Base-by-base conservation (phyloP, 805 yeast genomes). In the Candida quercuum region DNA sequence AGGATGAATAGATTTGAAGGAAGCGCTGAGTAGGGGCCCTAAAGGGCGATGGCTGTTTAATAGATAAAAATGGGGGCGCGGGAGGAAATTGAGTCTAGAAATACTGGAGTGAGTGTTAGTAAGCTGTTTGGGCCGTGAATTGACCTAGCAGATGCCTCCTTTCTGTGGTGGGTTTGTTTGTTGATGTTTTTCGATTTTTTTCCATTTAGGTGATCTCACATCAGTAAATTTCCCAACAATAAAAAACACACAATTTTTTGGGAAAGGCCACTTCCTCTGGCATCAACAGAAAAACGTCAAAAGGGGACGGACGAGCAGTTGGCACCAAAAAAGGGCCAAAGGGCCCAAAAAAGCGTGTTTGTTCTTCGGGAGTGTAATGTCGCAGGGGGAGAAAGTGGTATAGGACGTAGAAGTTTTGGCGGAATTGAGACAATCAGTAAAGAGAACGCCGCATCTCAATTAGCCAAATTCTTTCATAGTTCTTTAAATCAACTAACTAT, bases 171-270 rank as follows among this genome's bases (percentile, higher is more conserved):
- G 29, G 6, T 25, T 26, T 26, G 16, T 26, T 12, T 14, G 5
- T 5, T 27, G 29, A 14, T 10, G 29, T 28, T 16, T 16, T 28
- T 7, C 22, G 16, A 29, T 15, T 13, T 29, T 16, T 19, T 28
- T 7, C 22, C 12, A 29, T 15, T 13, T 29, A 7, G 13, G 11
- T 29, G 32, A 29, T 6, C 32, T 19, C 32, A n/a, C n/a, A 29
- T 29, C 32, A 20, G 24, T 16, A 19, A 29, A 11, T 29, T 29
- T 29, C 32, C 32, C 32, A 29, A 29, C 32, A 29, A 29, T 29
- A 29, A 29, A 29, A 29, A 29, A 29, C 6, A 13, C 10, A 10
- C 6, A 28, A 17, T 17, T 17, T 16, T 29, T 29, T 18, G 22
- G 32, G 16, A 18, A 29, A 3, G 24, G 24, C 32, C 23, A 29